Percentiles rank a stretch among this genome's conserved stretches.
Evolutionary conservation across 164 flowering plant species (phyloP).

Genomic region (Liquidambar formosana): DNA sequence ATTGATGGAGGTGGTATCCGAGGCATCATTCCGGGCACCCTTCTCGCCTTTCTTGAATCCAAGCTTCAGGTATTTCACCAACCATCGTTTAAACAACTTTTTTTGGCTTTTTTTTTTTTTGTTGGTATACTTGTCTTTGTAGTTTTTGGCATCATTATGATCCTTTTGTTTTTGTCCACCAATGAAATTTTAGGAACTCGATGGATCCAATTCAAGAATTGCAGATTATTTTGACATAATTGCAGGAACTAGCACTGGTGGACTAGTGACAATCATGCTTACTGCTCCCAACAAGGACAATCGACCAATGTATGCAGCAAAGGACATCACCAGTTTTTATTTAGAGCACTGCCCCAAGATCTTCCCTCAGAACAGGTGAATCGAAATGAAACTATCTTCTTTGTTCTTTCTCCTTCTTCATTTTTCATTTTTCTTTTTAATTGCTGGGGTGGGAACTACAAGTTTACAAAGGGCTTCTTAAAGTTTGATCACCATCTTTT

Average conservation of each 20-base stretch:
- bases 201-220: slow-evolving; percentile 20
- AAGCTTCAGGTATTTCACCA: slow-evolving; percentile 24
- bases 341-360: slow-evolving; percentile 21
- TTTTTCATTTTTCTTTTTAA: not conserved
- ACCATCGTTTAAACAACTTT: not conserved
- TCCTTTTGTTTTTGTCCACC: too few species aligned
- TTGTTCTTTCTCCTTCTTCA: too few species aligned
- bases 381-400: not conserved
- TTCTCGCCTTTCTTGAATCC: slow-evolving; percentile 30
- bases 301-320: slow-evolving; percentile 21
- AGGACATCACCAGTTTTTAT: slow-evolving; percentile 21
- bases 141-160: too few species aligned
- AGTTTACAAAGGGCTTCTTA: too few species aligned
- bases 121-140: too few species aligned
- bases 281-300: slow-evolving; percentile 25
- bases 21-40: slow-evolving; percentile 31
- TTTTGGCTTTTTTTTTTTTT: not conserved
- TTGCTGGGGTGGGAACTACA: too few species aligned
- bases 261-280: slow-evolving; percentile 24
- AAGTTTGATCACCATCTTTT: too few species aligned
- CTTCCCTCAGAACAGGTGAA: slow-evolving; percentile 21
- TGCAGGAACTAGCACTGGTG: slow-evolving; percentile 30
- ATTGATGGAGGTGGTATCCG: slow-evolving; percentile 43
- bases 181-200: slow-evolving; percentile 15
- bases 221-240: slow-evolving; percentile 29